Evolutionary conservation across 495 filamentous ascomycete species (phyloP).

Genomic region (Tuber aestivum): DNA sequence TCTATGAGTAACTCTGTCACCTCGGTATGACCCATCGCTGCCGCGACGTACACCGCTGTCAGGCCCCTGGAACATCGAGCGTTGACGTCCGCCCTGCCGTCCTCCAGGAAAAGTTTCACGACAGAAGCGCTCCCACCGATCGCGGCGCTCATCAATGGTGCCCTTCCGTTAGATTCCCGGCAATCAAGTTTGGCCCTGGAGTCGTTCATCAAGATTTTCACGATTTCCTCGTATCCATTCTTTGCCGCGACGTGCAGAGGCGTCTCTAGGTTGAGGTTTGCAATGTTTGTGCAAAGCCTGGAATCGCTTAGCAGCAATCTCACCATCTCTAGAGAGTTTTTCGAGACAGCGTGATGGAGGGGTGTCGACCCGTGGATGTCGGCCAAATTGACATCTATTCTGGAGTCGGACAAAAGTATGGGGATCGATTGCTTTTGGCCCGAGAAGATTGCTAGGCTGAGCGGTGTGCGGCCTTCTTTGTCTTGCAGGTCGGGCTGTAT

Average conservation of each 20-base stretch:
- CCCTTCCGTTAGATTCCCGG: background rate
- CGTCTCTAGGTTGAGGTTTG: background rate
- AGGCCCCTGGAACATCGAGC: background rate
- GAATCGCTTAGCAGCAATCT: background rate
- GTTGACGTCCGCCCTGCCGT: background rate
- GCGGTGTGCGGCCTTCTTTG: background rate
- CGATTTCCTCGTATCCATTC: background rate
- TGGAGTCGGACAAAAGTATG: background rate
- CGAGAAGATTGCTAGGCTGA: background rate
- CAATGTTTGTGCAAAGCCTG: background rate
- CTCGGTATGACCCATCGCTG: background rate
- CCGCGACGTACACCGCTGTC: background rate
- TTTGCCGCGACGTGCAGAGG: background rate
- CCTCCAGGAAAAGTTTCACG: background rate
- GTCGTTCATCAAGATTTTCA: background rate
- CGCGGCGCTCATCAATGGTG: background rate
- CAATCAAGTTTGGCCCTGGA: background rate
- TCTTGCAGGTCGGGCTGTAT: background rate
- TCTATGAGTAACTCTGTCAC: background rate
- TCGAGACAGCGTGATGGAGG: background rate
- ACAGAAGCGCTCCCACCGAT: background rate
- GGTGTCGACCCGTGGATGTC: background rate
- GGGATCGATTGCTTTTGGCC: background rate
- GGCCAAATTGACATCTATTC: background rate
- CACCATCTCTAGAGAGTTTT: slow-evolving; percentile 1